These are phyloP conservation scores for Daldinia grandis DNA, from an alignment of 495 filamentous ascomycete genomes.

Conservation along the genomic window DNA sequence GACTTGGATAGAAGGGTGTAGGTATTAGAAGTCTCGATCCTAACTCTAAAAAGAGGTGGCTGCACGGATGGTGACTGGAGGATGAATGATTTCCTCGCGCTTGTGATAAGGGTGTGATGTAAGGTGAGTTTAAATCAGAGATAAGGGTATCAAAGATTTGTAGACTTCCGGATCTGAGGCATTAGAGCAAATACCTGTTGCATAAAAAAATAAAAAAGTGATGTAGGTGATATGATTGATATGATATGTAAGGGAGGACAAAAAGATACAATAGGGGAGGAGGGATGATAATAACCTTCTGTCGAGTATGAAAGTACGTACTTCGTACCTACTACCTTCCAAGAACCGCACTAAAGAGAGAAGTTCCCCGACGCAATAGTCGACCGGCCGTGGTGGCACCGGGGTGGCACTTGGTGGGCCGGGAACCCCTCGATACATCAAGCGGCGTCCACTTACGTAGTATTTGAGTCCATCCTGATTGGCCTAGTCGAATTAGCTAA, in stretches of 20 bases:
- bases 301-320: constrained; percentile 15
- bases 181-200: neutral
- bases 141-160: constrained; percentile 4
- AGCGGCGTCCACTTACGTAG: constrained; percentile 37
- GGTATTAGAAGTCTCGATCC: constrained; percentile 17
- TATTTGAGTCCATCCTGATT: constrained; percentile 22
- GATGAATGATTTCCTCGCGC: neutral
- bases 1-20: constrained; percentile 1
- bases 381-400: constrained; percentile 30
- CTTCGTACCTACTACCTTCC: neutral
- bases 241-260: constrained; percentile 17
- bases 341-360: constrained; percentile 10
- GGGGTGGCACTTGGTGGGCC: constrained; percentile 36
- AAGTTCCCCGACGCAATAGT: constrained; percentile 29
- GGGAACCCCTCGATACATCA: constrained; percentile 40
- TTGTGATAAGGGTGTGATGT: constrained; percentile 3
- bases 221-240: constrained; percentile 1
- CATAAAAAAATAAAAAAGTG: constrained; percentile 4
- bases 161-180: neutral
- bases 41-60: constrained; percentile 27
- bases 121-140: constrained; percentile 3
- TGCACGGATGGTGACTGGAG: constrained; percentile 6
- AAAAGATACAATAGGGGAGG: constrained; percentile 23
- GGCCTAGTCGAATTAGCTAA: constrained; percentile 12
- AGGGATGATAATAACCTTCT: constrained; percentile 30